These are phyloP conservation scores for Diversispora epigaea DNA, from an alignment of 192 early-diverging fungal genomes.

Conservation along the genomic window DNA sequence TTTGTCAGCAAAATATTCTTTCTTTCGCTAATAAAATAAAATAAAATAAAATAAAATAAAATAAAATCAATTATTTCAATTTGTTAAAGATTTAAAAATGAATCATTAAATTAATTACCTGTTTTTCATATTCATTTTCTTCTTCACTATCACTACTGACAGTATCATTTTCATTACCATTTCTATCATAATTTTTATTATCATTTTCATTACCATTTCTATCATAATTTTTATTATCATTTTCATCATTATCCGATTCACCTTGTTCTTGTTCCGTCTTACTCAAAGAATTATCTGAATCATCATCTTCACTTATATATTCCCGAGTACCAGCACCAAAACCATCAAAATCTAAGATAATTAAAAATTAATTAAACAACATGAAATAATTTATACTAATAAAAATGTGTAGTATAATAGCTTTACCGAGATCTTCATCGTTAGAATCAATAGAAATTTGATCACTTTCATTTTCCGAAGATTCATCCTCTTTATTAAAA, in stretches of 20 bases:
- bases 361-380: not conserved
- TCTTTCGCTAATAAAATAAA: slow-evolving; percentile 45
- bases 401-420: slow-evolving; percentile 5
- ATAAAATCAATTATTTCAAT: not conserved
- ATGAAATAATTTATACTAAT: not conserved
- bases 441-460: slow-evolving; percentile 37
- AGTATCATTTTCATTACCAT: slow-evolving; percentile 38
- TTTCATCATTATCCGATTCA: slow-evolving; percentile 37
- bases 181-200: slow-evolving; percentile 40
- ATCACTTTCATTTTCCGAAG: slow-evolving; percentile 37
- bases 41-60: not conserved
- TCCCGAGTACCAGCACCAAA: slow-evolving; percentile 42
- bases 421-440: slow-evolving; percentile 38
- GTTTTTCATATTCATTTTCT: slow-evolving; percentile 49
- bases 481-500: slow-evolving; percentile 41
- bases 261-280: slow-evolving; percentile 37
- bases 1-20: slow-evolving; percentile 57
- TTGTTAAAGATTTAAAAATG: not conserved
- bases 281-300: slow-evolving; percentile 34
- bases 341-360: slow-evolving; percentile 35
- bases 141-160: slow-evolving; percentile 29
- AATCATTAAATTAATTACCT: slow-evolving; percentile 32
- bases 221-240: slow-evolving; percentile 40
- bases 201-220: slow-evolving; percentile 41
- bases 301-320: slow-evolving; percentile 38